Conservation (phyloP, 2,329 filamentous ascomycete genomes). For the Phialophora tarda region DNA sequence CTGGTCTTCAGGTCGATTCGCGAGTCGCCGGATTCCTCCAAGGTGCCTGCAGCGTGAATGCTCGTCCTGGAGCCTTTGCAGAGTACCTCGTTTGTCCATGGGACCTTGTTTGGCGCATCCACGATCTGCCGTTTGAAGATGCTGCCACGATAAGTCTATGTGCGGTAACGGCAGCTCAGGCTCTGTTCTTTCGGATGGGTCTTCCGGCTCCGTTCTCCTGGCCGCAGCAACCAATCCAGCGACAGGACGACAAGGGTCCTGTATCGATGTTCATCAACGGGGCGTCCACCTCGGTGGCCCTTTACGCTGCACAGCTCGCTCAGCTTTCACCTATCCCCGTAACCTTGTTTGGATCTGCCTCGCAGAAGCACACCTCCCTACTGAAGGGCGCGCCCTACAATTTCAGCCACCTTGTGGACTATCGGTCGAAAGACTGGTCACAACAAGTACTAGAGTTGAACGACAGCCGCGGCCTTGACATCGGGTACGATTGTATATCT, state of each 20-base stretch:
- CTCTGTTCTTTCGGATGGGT: slow-evolving; percentile 39
- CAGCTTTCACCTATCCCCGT: background rate
- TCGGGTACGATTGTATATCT: background rate
- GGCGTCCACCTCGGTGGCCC: background rate
- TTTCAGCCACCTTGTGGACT: background rate
- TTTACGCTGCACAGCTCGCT: background rate
- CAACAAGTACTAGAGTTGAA: background rate
- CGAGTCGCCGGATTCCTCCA: slow-evolving; percentile 13
- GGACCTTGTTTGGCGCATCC: slow-evolving; percentile 39
- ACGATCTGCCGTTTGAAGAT: slow-evolving; percentile 34
- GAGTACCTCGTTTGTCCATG: slow-evolving; percentile 40
- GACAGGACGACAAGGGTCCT: background rate
- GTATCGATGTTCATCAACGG: background rate
- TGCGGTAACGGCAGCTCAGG: slow-evolving; percentile 43
- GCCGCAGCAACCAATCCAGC: background rate
- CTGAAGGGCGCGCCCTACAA: background rate
- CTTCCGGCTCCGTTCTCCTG: slow-evolving; percentile 7
- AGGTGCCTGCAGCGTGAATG: slow-evolving; percentile 18
- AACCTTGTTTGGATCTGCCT: background rate
- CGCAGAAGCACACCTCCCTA: background rate
- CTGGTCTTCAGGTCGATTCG: background rate
- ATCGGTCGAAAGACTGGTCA: background rate
- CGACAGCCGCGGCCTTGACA: background rate
- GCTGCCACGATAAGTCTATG: slow-evolving; percentile 43
- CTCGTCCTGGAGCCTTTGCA: slow-evolving; percentile 39